Conservation (phyloP, 2,329 filamentous ascomycete species). For the Graphium sp. region DNA sequence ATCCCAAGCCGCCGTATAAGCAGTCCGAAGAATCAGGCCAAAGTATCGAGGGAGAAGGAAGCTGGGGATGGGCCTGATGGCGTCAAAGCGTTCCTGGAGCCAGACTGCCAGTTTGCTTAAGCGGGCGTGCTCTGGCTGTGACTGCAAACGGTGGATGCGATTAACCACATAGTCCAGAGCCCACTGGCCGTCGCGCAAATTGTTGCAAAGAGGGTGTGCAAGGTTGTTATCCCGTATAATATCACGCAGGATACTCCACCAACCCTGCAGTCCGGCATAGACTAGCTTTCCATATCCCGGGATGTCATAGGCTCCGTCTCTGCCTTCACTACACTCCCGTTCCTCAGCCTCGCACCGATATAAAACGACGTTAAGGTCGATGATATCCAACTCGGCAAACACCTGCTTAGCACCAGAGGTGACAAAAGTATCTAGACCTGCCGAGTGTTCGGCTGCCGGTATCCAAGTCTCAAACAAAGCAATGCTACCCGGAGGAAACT, state of each 20-base stretch:
- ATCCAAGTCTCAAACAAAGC: constrained; percentile 95
- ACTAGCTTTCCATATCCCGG: constrained; percentile 72
- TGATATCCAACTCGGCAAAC: constrained; percentile 56
- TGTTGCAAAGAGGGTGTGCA: constrained; percentile 83
- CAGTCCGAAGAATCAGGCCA: constrained; percentile 71
- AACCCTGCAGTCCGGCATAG: constrained; percentile 94
- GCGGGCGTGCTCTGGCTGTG: constrained; percentile 41
- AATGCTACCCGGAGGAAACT: constrained; percentile 86
- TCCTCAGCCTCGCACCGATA: constrained; percentile 88
- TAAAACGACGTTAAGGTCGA: constrained; percentile 80
- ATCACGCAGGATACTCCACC: constrained; percentile 82
- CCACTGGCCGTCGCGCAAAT: constrained; percentile 84
- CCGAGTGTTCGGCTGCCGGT: constrained; percentile 67
- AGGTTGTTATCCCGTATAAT: constrained; percentile 82
- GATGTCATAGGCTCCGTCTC: constrained; percentile 78
- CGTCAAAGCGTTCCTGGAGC: constrained; percentile 73
- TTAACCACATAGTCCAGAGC: constrained; percentile 74
- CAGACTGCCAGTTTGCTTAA: constrained; percentile 55
- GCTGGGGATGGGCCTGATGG: constrained; percentile 68
- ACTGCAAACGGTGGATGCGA: constrained; percentile 56
- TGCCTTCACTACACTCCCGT: constrained; percentile 58
- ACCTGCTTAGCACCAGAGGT: constrained; percentile 66
- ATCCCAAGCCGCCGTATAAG: constrained; percentile 71
- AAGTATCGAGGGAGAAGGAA: constrained; percentile 92
- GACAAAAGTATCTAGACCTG: constrained; percentile 72